Conservation (phyloP, 164 flowering plant genomes). For the Cinnamomum micranthum region DNA sequence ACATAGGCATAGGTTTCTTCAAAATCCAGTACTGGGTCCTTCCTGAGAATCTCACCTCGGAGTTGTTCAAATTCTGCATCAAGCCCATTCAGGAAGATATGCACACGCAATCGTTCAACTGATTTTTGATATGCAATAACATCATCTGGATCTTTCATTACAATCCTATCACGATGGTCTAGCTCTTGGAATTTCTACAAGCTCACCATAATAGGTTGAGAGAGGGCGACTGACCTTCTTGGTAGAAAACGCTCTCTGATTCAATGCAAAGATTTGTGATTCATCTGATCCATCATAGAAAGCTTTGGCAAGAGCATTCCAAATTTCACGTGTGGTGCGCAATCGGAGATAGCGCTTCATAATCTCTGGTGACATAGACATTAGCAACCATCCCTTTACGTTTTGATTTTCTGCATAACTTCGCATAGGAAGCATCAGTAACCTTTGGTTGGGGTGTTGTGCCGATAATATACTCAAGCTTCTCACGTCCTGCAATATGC, state of each 20-base stretch:
- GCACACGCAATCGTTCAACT: not conserved
- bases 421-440: too few relatives aligned
- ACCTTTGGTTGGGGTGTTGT: too few relatives aligned
- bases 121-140: not conserved
- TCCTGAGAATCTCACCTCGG: too few relatives aligned
- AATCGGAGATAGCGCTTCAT: not conserved
- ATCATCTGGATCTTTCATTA: not conserved
- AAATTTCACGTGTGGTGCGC: slow-evolving; percentile 1
- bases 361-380: too few relatives aligned
- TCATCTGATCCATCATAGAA: slow-evolving; percentile 18
- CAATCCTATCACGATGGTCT: slow-evolving; percentile 6
- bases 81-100: too few relatives aligned
- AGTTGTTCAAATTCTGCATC: too few relatives aligned
- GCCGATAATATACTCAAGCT: too few relatives aligned
- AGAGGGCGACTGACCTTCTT: not conserved
- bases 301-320: slow-evolving; percentile 10
- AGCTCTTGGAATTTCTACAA: slow-evolving; percentile 14
- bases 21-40: too few relatives aligned
- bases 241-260: slow-evolving; percentile 9
- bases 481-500: too few relatives aligned
- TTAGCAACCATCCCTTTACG: too few relatives aligned
- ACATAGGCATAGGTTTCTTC: too few relatives aligned
- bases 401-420: too few relatives aligned
- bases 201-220: slow-evolving; percentile 15
- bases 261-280: slow-evolving; percentile 3